Conservation (phyloP, 345 rosid species). For the Heritiera littoralis region DNA sequence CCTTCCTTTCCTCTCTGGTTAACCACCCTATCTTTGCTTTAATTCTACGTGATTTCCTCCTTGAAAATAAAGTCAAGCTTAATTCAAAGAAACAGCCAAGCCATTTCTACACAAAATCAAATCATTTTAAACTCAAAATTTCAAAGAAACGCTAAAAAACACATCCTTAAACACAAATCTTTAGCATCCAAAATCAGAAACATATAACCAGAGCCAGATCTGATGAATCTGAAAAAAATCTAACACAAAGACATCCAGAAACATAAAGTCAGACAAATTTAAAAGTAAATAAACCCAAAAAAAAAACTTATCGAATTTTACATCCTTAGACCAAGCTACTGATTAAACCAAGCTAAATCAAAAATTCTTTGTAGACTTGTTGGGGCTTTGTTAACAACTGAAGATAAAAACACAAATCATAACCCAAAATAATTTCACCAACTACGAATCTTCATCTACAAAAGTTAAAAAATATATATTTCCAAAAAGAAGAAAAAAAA, state of each 20-base stretch:
- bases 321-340: constrained; percentile 18
- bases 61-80: not conserved
- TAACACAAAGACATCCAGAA: not conserved
- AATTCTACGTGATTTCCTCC: not conserved
- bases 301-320: constrained; percentile 26
- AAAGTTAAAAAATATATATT: not conserved
- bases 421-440: not conserved
- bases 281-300: not conserved
- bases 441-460: not conserved
- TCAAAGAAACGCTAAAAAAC: not conserved
- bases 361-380: not conserved
- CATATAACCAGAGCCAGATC: not conserved
- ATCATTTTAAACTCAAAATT: not conserved
- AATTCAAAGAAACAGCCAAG: not conserved
- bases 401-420: constrained; percentile 7
- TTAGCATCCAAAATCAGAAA: not conserved
- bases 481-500: not conserved
- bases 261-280: not conserved
- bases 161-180: constrained; percentile 2
- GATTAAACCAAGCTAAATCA: not conserved
- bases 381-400: not conserved
- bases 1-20: not conserved
- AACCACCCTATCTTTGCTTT: not conserved
- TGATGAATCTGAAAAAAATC: not conserved
- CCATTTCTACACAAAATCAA: not conserved